These are phyloP conservation scores for Penicillium digitatum DNA, from an alignment of 2,329 filamentous ascomycete species.

Conservation along the genomic window DNA sequence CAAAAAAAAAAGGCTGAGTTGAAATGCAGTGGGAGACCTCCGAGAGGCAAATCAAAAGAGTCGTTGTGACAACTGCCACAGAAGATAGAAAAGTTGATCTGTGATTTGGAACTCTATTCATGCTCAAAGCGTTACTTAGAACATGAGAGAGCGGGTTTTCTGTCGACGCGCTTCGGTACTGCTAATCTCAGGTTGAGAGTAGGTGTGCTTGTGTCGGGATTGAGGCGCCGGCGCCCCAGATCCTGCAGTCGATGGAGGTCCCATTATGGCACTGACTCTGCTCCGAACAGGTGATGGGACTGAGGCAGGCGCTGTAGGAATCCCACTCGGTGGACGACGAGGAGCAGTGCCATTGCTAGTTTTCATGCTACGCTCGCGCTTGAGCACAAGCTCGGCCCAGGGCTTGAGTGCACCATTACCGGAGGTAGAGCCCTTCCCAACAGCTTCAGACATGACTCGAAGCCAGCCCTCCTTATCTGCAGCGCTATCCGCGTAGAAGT, in stretches of 20 bases:
- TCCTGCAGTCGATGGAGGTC: conserved; percentile 23
- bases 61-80: conserved; percentile 26
- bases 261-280: conserved; percentile 21
- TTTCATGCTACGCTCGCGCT: conserved; percentile 42
- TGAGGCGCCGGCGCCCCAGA: conserved; percentile 30
- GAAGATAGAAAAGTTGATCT: conserved; percentile 19
- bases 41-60: conserved; percentile 19
- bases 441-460: conserved; percentile 71
- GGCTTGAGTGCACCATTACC: conserved; percentile 47
- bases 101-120: conserved; percentile 9
- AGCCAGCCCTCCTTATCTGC: conserved; percentile 93
- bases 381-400: conserved; percentile 61
- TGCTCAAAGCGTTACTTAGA: conserved; percentile 25
- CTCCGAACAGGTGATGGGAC: conserved; percentile 24
- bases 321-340: conserved; percentile 20
- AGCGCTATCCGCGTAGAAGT: conserved; percentile 91
- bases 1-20: conserved; percentile 6
- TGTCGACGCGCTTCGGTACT: conserved; percentile 37
- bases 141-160: conserved; percentile 43
- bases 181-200: conserved; percentile 39
- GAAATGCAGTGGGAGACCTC: conserved; percentile 2
- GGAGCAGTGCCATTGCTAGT: conserved; percentile 29
- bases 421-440: conserved; percentile 53
- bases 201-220: conserved; percentile 39
- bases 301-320: conserved; percentile 14